Base-by-base conservation (phyloP, 2,329 filamentous ascomycete species). In the Penicillium sp. region DNA sequence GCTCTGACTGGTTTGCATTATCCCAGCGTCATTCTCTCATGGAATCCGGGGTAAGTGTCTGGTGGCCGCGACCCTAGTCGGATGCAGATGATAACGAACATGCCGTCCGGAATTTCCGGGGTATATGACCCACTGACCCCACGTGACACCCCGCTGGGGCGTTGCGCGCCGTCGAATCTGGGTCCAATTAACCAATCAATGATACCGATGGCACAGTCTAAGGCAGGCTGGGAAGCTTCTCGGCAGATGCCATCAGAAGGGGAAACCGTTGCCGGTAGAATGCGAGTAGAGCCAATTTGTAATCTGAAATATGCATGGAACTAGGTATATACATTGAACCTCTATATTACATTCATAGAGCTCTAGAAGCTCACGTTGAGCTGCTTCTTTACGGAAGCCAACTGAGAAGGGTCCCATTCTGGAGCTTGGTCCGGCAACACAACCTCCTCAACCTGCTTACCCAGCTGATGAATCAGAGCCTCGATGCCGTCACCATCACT, bases 401-500 rank as follows among this genome's bases (percentile, higher is more conserved):
- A 44, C 5, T 57, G 50, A 2, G 51, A 49, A 16, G 50, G 31
- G 38, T 72, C 65, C 58, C 58, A 68, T 14, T 56, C 51, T 2
- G 47, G 59, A 40, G 49, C 56, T 45, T 65, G 46, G 4, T 78
- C 74, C 0, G 76, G 76, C 41, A 78, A 39, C 0, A 78, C 65
- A 2, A 73, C 65, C 1, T 68, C 59, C 3, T 66, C 47, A 31
- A 63, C 70, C 2, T 68, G 58, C 24, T 60, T 54, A 1, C 76
- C 77, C 1, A 72, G 67, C 9, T 61, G 59, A 16, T 74, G 70
- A 2, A 79, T 65, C 44, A 81, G 49, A 39, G 75, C 64, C 57
- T 81, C 78, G 2, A 82, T 69, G 0, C 80, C 79, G 39, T 68
- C 66, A 0, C 79, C 80, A 53, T 78, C 78, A 0, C 76, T 74